A percentile compares a stretch with the other conserved stretches of the same genome.
phyloP scores from a whole-genome alignment of 352 stramenopile species.

The Globisporangium rhizosaccharum region DNA sequence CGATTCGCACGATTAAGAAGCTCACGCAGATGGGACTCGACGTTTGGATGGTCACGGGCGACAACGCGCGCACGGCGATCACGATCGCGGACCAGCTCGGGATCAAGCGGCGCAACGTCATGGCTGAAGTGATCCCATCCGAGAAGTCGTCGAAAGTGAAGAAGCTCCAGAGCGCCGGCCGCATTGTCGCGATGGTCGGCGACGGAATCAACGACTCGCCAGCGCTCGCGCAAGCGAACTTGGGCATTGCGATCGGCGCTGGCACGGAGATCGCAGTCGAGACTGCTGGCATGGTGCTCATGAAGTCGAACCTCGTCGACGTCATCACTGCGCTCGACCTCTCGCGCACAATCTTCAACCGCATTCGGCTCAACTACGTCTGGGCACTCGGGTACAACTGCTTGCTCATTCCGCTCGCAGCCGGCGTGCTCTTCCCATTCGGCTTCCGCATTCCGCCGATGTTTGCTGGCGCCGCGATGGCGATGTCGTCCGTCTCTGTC shows the following conservation, averaged over 20 bases:
- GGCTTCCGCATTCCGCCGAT: slow-evolving; percentile 93
- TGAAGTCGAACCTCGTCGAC: slow-evolving; percentile 88
- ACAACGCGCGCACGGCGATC: slow-evolving; percentile 93
- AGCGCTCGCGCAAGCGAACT: slow-evolving; percentile 94
- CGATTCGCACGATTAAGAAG: slow-evolving; percentile 85
- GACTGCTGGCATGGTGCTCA: slow-evolving; percentile 92
- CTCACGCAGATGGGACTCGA: slow-evolving; percentile 90
- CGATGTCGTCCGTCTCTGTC: slow-evolving; percentile 95
- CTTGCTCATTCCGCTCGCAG: slow-evolving; percentile 94
- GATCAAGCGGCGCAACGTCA: slow-evolving; percentile 90
- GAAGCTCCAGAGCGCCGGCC: slow-evolving; percentile 84
- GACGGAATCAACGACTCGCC: slow-evolving; percentile 99
- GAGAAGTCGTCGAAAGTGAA: slow-evolving; percentile 93
- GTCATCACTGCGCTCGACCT: slow-evolving; percentile 97
- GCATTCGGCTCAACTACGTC: slow-evolving; percentile 97
- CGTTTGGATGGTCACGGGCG: slow-evolving; percentile 99
- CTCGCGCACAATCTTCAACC: slow-evolving; percentile 93
- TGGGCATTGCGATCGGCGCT: slow-evolving; percentile 95
- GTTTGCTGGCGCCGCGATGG: slow-evolving; percentile 95
- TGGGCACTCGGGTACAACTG: slow-evolving; percentile 99
- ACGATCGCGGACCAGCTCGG: slow-evolving; percentile 92
- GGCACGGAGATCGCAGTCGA: slow-evolving; percentile 98
- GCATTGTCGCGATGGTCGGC: slow-evolving; percentile 94
- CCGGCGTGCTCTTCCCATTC: slow-evolving; percentile 95
- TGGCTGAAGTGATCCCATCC: slow-evolving; percentile 94